Base-by-base conservation (phyloP, 768 basidiomycete species). In the Leccinellum rugosiceps region DNA sequence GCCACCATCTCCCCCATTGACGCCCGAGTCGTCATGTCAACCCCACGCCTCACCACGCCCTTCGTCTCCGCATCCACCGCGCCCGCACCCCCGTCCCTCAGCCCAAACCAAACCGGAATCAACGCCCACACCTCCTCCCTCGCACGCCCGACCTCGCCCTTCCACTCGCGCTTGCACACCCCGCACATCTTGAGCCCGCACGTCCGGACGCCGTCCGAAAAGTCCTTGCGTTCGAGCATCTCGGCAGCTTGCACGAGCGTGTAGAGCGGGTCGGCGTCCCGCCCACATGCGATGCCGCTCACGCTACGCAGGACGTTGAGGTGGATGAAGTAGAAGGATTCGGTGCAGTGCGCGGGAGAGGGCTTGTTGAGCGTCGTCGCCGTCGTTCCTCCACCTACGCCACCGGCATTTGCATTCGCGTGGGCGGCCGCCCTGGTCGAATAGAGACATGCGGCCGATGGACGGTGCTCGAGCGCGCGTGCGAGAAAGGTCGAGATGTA, bases 241-340 rank as follows among this genome's bases (percentile, higher is more conserved):
- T 87, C 87, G 53, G 78, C 75, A 15, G 84, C 84, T 70, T 89
- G 88, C 4, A 75, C 64, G 45, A 91, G 79, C 55, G 87, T 87
- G 65, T 79, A 88, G 23, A 91, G 70, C 52, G 87, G 85, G 65
- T 91, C 89, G 3, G 84, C 88, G 64, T 90, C 88, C 25, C 89
- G 78, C 48, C 88, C 88, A 54, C 77, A 78, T 1, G 87, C 81
- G 56, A 90, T 84, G 0, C 89, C 89, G 0, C 86, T 84, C 45
- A 90, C 80, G 21, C 84, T 80, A 55, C 88, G 83, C 43, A 90
- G 72, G 30, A 86, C 74, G 68, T 90, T 89, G 56, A 90, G 80
- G 76, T 82, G 82, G 74, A 91, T 83, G 68, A 84, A 88, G 72
- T 89, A 87, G 72, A 87, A 88, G 14, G 87, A 86, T 52, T 89